Percentiles rank a stretch among this genome's conserved stretches.
phyloP scores from a whole-genome alignment of 2,329 filamentous ascomycete genomes.

The Fusarium caatingaense region DNA sequence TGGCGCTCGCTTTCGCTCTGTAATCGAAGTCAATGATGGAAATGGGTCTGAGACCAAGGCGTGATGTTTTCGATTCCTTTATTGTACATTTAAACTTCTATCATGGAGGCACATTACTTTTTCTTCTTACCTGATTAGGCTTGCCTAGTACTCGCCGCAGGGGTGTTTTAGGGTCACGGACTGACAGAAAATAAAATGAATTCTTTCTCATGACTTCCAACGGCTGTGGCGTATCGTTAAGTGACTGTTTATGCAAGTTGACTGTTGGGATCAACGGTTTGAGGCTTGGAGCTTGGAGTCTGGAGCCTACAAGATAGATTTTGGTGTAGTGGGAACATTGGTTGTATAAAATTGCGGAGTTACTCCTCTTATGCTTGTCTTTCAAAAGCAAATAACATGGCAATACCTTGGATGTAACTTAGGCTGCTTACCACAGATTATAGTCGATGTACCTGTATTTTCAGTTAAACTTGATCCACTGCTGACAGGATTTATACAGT shows the following conservation, averaged over 20 bases:
- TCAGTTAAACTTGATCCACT: neutral
- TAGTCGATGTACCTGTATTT: neutral
- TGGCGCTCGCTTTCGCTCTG: constrained; percentile 27
- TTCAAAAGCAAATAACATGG: neutral
- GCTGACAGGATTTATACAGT: neutral
- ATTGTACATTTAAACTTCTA: constrained; percentile 21
- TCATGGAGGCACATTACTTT: constrained; percentile 4
- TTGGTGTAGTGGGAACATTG: neutral
- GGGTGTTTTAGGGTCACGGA: constrained; percentile 10
- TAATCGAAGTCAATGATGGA: neutral
- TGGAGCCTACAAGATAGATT: neutral
- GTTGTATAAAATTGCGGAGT: neutral
- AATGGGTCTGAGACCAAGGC: neutral
- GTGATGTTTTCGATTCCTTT: constrained; percentile 4
- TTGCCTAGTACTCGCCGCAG: constrained; percentile 15
- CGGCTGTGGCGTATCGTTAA: neutral
- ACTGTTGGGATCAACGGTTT: neutral
- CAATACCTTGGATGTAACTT: neutral
- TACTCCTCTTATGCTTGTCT: neutral
- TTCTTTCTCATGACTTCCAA: neutral
- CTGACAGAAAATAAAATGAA: constrained; percentile 23
- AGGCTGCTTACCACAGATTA: neutral
- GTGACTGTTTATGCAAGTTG: neutral
- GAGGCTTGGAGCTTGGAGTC: neutral
- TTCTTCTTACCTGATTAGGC: constrained; percentile 9